Evolutionary conservation across 2,329 filamentous ascomycete species (phyloP).

Genomic region (Aspergillus caelatus): DNA sequence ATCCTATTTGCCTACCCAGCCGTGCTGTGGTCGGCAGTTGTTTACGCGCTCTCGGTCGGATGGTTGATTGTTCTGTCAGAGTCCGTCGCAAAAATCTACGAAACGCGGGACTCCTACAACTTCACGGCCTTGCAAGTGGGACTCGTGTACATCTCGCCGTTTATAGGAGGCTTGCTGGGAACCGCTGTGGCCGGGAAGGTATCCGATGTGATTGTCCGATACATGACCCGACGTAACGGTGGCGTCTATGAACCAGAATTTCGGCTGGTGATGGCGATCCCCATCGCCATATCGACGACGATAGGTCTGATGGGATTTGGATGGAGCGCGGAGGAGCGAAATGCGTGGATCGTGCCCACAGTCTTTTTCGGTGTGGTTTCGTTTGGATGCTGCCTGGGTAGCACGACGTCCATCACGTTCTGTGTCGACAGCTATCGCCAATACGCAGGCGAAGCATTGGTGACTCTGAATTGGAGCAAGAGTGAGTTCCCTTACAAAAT

Average conservation of each 20-base stretch:
- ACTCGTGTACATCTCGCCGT: constrained; percentile 86
- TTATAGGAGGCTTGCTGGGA: constrained; percentile 85
- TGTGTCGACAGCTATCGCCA: constrained; percentile 91
- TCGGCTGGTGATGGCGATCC: constrained; percentile 81
- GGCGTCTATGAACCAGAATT: constrained; percentile 96
- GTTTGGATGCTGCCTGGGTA: constrained; percentile 88
- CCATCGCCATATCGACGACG: constrained; percentile 75
- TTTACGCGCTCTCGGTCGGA: constrained; percentile 86
- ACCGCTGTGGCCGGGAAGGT: constrained; percentile 88
- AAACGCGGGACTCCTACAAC: constrained; percentile 69
- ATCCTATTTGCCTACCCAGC: constrained; percentile 85
- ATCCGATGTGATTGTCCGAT: constrained; percentile 80
- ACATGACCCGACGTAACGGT: constrained; percentile 82
- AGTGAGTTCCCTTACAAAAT: constrained; percentile 50
- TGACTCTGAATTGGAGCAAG: constrained; percentile 93
- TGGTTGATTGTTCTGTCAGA: constrained; percentile 97
- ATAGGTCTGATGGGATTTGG: constrained; percentile 93
- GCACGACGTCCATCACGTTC: constrained; percentile 90
- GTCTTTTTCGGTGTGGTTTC: constrained; percentile 90
- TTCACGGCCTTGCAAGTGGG: constrained; percentile 81
- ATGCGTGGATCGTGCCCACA: constrained; percentile 89
- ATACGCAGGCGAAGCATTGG: constrained; percentile 90
- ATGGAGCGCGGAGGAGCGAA: constrained; percentile 77
- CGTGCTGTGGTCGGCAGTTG: constrained; percentile 81
- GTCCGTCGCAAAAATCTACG: constrained; percentile 78